These are phyloP conservation scores for Leptographium galeiforme DNA, from an alignment of 2,329 filamentous ascomycete species.

Conservation along the genomic window DNA sequence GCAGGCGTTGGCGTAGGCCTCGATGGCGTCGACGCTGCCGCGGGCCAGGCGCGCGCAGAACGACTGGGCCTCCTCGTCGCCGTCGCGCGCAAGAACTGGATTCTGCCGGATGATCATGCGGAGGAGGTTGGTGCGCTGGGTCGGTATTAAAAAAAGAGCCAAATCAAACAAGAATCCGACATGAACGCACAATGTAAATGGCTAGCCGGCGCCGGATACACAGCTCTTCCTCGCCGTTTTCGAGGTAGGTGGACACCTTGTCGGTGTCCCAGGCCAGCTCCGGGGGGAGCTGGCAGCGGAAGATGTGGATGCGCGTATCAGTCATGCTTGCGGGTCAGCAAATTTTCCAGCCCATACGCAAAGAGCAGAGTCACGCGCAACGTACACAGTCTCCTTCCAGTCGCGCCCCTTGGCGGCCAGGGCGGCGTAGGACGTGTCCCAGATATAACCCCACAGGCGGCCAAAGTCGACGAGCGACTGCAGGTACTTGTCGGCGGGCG, in stretches of 20 bases:
- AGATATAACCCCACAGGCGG: not conserved
- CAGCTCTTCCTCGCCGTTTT: not conserved
- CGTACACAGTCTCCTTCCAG: not conserved
- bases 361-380: not conserved
- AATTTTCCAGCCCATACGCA: no score
- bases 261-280: not conserved
- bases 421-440: not conserved
- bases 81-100: not conserved
- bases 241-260: not conserved
- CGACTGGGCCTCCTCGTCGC: not conserved
- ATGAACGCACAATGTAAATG: not conserved
- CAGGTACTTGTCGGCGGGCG: not conserved
- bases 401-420: not conserved
- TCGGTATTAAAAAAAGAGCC: not conserved
- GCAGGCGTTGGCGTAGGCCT: not conserved
- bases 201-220: not conserved
- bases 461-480: not conserved
- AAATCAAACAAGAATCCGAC: no score
- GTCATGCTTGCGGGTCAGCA: not conserved
- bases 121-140: not conserved
- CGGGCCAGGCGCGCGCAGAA: not conserved
- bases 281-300: not conserved
- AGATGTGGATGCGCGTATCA: not conserved
- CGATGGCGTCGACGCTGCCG: not conserved
- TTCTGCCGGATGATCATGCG: not conserved